phyloP scores from a whole-genome alignment of 1,139 yeast species.

The Suhomyces ambrosiae region DNA sequence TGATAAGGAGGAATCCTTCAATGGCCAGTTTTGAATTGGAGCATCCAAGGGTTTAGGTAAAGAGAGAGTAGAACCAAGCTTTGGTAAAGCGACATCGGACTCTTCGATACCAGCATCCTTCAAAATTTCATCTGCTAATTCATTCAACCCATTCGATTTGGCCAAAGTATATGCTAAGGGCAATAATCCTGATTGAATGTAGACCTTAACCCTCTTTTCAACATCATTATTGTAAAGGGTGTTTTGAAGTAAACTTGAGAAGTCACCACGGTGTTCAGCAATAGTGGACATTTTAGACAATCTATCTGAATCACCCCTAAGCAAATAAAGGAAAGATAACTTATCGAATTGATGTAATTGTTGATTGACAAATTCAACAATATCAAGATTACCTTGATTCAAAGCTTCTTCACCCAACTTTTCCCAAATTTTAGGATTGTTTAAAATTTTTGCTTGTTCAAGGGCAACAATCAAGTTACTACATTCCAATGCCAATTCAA shows the following conservation, averaged over 20 bases:
- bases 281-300: constrained; percentile 83
- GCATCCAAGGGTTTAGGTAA: constrained; percentile 51
- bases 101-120: constrained; percentile 69
- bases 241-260: constrained; percentile 79
- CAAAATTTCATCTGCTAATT: constrained; percentile 70
- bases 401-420: constrained; percentile 84
- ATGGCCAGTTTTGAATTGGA: constrained; percentile 75
- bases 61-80: constrained; percentile 41
- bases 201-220: constrained; percentile 73
- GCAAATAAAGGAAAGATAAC: constrained; percentile 81
- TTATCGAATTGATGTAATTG: constrained; percentile 85
- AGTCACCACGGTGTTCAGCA: constrained; percentile 87
- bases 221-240: constrained; percentile 76
- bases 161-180: constrained; percentile 96
- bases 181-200: constrained; percentile 75
- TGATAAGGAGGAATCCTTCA: constrained; percentile 69
- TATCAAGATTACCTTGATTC: constrained; percentile 81
- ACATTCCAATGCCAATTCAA: constrained; percentile 92
- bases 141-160: constrained; percentile 78
- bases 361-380: constrained; percentile 88
- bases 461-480: constrained; percentile 88
- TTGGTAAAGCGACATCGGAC: constrained; percentile 68
- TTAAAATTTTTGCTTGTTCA: constrained; percentile 80
- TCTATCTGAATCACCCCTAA: constrained; percentile 77
- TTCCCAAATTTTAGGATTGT: constrained; percentile 74